Conservation (phyloP, 2,329 filamentous ascomycete genomes). For the Alternaria gansuensis region DNA sequence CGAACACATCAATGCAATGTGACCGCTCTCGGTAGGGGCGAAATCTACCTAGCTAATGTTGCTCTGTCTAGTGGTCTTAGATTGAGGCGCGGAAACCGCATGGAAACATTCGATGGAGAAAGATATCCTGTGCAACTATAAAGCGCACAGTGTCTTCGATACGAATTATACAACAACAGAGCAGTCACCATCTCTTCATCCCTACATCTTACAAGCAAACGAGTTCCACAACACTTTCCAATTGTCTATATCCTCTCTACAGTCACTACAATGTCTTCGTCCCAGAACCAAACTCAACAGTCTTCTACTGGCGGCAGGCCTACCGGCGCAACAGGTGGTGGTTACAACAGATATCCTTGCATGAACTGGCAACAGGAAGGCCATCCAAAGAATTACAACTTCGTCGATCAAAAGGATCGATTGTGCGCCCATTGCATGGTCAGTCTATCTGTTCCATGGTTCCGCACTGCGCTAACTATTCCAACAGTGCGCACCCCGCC, state of each 20-base stretch:
- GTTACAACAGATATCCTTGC: conserved; percentile 34
- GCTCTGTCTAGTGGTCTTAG: conserved; percentile 24
- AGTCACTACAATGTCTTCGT: conserved; percentile 29
- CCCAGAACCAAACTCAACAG: conserved; percentile 20
- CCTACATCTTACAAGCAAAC: background rate
- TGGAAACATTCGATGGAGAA: conserved; percentile 20
- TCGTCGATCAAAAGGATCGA: conserved; percentile 30
- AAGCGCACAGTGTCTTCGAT: conserved; percentile 22
- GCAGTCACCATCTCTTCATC: conserved; percentile 6
- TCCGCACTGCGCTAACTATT: conserved; percentile 27
- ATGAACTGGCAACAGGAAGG: conserved; percentile 32
- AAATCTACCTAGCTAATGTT: conserved; percentile 23
- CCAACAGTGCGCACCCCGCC: conserved; percentile 36
- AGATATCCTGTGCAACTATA: conserved; percentile 29
- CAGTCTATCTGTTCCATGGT: conserved; percentile 27
- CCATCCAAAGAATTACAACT: conserved; percentile 33
- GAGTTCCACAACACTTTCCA: background rate
- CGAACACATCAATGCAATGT: conserved; percentile 31
- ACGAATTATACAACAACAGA: conserved; percentile 14
- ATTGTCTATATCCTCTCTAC: background rate
- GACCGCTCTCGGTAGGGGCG: conserved; percentile 27
- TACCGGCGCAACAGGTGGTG: conserved; percentile 40
- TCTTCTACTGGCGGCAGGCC: conserved; percentile 31
- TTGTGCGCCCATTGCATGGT: conserved; percentile 39
- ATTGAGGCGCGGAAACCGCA: conserved; percentile 34